Percentiles rank a stretch among this genome's conserved stretches.
Conservation (phyloP, 2,329 filamentous ascomycete genomes). For the Scorias spongiosa region DNA sequence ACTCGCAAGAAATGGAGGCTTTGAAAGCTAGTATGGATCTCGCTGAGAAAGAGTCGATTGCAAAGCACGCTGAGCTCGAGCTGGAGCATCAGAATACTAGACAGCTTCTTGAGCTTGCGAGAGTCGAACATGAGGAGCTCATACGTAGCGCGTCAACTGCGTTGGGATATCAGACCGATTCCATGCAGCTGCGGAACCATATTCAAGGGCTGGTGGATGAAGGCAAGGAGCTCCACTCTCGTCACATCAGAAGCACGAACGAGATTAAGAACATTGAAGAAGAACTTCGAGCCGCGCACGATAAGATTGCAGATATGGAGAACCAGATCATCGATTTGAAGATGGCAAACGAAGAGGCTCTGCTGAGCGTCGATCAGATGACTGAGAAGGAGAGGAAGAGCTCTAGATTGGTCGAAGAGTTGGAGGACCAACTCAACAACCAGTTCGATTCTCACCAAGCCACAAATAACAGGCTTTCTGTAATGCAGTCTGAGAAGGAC, state of each 20-base stretch:
- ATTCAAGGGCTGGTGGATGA: constrained; percentile 30
- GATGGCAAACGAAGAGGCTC: constrained; percentile 36
- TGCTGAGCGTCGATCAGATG: constrained; percentile 42
- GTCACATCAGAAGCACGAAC: constrained; percentile 27
- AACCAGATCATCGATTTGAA: constrained; percentile 31
- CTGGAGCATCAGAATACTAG: constrained; percentile 18
- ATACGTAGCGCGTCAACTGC: constrained; percentile 46
- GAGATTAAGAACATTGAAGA: constrained; percentile 27
- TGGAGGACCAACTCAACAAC: constrained; percentile 88
- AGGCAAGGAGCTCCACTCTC: constrained; percentile 27
- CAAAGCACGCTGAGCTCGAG: constrained; percentile 23
- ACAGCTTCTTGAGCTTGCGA: constrained; percentile 41
- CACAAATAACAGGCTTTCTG: constrained; percentile 72
- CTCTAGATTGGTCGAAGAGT: constrained; percentile 78
- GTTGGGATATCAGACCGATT: constrained; percentile 46
- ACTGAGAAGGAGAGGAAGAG: constrained; percentile 71
- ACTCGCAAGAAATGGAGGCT: constrained; percentile 43
- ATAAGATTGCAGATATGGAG: constrained; percentile 26
- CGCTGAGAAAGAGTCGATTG: constrained; percentile 14
- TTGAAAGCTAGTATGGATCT: constrained; percentile 41
- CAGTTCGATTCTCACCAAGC: constrained; percentile 89
- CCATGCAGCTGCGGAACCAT: constrained; percentile 25
- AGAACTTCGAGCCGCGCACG: constrained; percentile 27
- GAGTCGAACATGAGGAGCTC: constrained; percentile 43
- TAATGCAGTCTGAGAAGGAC: constrained; percentile 34